phyloP scores from a whole-genome alignment of 73 alveolate genomes.

The Stentor roeselii region DNA sequence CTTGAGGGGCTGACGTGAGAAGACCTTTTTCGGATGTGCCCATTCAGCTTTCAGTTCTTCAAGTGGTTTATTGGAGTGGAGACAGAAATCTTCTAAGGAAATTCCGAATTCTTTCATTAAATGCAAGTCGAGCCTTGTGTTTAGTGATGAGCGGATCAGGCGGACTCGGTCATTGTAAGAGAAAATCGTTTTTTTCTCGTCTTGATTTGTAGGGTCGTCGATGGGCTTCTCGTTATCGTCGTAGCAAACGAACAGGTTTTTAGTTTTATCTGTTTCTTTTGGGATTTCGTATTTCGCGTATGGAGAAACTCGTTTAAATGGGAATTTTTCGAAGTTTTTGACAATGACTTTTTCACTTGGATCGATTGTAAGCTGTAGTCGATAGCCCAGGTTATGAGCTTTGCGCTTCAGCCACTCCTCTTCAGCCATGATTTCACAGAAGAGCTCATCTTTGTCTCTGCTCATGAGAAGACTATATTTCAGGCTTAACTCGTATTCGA shows the following conservation, averaged over 20 bases:
- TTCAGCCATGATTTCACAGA: not conserved
- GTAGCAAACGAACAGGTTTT: not conserved
- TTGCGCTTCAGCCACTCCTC: slow-evolving; percentile 4
- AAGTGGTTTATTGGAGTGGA: not conserved
- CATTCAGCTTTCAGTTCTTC: slow-evolving; percentile 9
- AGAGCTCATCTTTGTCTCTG: slow-evolving; percentile 19
- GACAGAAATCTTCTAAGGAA: not conserved
- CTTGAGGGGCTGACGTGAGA: slow-evolving; percentile 6
- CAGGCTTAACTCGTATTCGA: not conserved
- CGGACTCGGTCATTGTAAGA: slow-evolving; percentile 10
- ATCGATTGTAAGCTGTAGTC: not conserved
- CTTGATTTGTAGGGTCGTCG: not conserved
- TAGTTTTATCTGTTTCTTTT: not conserved
- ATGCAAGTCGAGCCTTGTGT: not conserved
- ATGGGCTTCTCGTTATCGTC: slow-evolving; percentile 16
- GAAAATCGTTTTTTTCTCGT: not conserved
- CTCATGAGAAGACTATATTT: not conserved
- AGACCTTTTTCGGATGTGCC: not conserved
- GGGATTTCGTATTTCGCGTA: slow-evolving; percentile 12
- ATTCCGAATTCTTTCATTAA: slow-evolving; percentile 4
- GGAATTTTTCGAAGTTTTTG: not conserved
- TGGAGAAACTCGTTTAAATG: not conserved
- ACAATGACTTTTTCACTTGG: not conserved
- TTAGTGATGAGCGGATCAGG: not conserved
- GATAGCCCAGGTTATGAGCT: not conserved